Conservation (phyloP, 495 filamentous ascomycete genomes). For the Penicillium herquei region DNA sequence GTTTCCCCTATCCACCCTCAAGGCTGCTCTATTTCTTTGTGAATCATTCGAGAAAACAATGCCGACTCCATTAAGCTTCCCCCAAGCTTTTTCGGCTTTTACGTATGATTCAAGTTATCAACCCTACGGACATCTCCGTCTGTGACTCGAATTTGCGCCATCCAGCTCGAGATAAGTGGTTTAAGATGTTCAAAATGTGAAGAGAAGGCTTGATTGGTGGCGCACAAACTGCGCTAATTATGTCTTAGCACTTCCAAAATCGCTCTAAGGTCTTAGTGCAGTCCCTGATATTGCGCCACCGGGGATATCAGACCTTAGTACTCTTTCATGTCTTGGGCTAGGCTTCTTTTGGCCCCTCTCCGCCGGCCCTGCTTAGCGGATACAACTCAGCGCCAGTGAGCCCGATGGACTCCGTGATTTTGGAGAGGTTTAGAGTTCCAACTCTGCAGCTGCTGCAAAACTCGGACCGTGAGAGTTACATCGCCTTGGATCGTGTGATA, state of each 20-base stretch:
- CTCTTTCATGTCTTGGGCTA: neutral
- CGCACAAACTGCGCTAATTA: neutral
- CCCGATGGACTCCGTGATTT: slow-evolving; percentile 3
- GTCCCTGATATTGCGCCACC: neutral
- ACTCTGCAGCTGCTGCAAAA: neutral
- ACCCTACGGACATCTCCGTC: neutral
- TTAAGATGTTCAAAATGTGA: too few species aligned
- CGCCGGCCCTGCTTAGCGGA: neutral
- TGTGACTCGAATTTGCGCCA: neutral
- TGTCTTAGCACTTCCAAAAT: neutral
- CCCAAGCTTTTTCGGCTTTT: neutral
- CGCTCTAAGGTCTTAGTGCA: neutral
- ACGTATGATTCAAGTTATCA: neutral
- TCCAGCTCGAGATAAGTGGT: too few species aligned
- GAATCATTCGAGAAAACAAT: neutral
- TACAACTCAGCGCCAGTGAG: neutral
- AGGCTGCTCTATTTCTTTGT: neutral
- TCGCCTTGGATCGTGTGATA: neutral
- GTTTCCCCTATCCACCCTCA: neutral
- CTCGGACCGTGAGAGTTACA: neutral
- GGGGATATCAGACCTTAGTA: too few species aligned
- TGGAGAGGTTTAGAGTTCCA: neutral
- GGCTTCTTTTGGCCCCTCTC: neutral
- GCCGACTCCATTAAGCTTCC: neutral
- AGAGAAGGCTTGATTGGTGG: too few species aligned